These are phyloP conservation scores for Tephrocybe sp. DNA, from an alignment of 768 basidiomycete species.

Conservation along the genomic window DNA sequence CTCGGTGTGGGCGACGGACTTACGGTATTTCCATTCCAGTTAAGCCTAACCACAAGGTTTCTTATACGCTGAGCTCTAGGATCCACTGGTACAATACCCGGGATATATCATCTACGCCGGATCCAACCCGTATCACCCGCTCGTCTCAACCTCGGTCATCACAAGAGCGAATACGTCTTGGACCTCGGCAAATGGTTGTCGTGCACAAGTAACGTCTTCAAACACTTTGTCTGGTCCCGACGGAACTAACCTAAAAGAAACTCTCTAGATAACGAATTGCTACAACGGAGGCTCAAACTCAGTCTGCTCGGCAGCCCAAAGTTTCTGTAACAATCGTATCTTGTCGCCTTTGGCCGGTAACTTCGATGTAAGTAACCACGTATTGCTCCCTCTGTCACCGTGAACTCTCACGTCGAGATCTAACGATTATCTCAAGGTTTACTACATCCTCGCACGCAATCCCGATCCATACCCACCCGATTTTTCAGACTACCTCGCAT, in stretches of 20 bases:
- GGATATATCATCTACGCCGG: constrained; percentile 55
- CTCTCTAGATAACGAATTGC: constrained; percentile 50
- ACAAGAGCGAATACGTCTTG: constrained; percentile 41
- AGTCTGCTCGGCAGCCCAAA: constrained; percentile 56
- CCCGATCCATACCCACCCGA: constrained; percentile 52
- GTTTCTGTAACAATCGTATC: constrained; percentile 56
- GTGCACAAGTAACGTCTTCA: constrained; percentile 44
- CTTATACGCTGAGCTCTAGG: constrained; percentile 19
- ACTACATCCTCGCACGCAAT: constrained; percentile 44
- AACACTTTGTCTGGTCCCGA: too few relatives aligned
- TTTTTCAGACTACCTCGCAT: constrained; percentile 30
- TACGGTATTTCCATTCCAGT: constrained; percentile 38
- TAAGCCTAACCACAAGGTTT: not conserved
- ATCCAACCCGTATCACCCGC: constrained; percentile 54
- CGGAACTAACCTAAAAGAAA: not conserved
- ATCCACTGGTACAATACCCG: constrained; percentile 52
- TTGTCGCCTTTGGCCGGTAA: constrained; percentile 51
- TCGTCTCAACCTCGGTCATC: constrained; percentile 44
- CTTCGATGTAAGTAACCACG: constrained; percentile 40
- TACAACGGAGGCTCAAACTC: constrained; percentile 44
- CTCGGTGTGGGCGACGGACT: constrained; percentile 65
- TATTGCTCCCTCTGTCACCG: not conserved
- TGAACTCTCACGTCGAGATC: too few relatives aligned
- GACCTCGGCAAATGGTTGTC: constrained; percentile 44
- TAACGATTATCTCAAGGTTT: constrained; percentile 28